Percentiles rank a stretch among this genome's conserved stretches.
Conservation (phyloP, 176 grass and related monocot genomes). For the Rhynchospora tenuis region DNA sequence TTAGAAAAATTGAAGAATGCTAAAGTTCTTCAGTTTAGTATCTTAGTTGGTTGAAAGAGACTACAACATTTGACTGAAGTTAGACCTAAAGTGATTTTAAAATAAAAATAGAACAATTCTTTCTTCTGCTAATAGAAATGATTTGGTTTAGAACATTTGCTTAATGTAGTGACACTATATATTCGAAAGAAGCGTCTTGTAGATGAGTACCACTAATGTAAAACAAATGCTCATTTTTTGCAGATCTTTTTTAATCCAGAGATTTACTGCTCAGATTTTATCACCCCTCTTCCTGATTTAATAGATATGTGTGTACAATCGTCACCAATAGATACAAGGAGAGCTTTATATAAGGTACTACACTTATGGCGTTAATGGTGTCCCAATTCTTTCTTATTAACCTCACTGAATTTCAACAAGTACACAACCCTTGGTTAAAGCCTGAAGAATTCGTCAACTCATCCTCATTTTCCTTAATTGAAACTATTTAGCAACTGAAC, state of each 20-base stretch:
- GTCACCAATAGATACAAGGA: conserved; percentile 95
- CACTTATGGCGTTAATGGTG: conserved; percentile 1
- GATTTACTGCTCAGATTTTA: conserved; percentile 60
- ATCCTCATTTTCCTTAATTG: neutral
- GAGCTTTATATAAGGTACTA: conserved; percentile 91
- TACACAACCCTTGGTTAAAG: neutral
- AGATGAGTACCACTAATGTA: neutral
- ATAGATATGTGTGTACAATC: conserved; percentile 93
- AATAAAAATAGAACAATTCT: neutral
- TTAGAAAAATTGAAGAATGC: too few species aligned
- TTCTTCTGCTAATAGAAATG: conserved; percentile 8
- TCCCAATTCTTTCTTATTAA: neutral
- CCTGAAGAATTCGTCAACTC: neutral
- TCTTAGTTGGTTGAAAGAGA: neutral
- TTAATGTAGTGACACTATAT: neutral
- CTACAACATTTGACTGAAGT: neutral
- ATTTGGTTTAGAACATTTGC: neutral
- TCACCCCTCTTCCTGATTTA: conserved; percentile 69
- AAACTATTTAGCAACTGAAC: neutral
- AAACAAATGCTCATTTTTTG: conserved; percentile 11
- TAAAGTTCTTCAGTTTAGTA: too few species aligned
- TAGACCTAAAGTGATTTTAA: neutral
- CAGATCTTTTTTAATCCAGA: conserved; percentile 97
- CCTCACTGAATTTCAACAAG: neutral
- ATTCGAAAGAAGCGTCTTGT: neutral